phyloP scores from a whole-genome alignment of 306 rosid species.

The Trifolium repens region DNA sequence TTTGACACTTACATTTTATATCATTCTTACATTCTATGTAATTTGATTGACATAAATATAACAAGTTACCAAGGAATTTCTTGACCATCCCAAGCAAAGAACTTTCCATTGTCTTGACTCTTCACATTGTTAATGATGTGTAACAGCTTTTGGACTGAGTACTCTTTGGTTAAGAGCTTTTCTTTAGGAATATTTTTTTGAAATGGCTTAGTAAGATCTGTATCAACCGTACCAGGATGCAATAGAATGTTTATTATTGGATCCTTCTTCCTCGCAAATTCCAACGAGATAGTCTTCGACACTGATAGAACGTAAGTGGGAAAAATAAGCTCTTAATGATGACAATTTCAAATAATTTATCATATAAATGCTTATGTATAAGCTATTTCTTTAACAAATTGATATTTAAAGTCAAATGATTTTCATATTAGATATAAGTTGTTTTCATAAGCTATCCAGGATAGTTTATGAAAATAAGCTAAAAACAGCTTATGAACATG shows the following conservation, averaged over 20 bases:
- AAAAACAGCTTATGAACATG: too few relatives aligned
- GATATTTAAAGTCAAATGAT: neutral
- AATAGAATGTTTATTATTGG: conserved; percentile 72
- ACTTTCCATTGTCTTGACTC: conserved; percentile 80
- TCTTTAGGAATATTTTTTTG: conserved; percentile 81
- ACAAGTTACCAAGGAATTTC: conserved; percentile 86
- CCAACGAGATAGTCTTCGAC: conserved; percentile 72
- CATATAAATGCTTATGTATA: neutral
- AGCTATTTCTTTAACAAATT: neutral
- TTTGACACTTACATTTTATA: neutral
- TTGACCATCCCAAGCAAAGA: conserved; percentile 96
- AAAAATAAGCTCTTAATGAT: neutral
- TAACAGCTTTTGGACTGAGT: conserved; percentile 77
- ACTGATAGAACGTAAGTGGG: conserved; percentile 51
- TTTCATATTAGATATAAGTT: neutral
- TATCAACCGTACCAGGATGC: conserved; percentile 99
- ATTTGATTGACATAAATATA: neutral
- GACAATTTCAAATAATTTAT: neutral
- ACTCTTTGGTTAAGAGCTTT: conserved; percentile 80
- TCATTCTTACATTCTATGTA: conserved; percentile 22
- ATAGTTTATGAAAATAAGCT: too few relatives aligned
- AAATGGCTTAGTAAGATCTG: conserved; percentile 92
- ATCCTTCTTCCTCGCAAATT: conserved; percentile 82
- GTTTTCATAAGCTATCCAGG: neutral
- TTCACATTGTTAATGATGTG: conserved; percentile 68